A percentile compares a stretch with the other conserved stretches of the same genome.
Conservation (phyloP, 2,329 filamentous ascomycete species). For the Fusarium sororula region DNA sequence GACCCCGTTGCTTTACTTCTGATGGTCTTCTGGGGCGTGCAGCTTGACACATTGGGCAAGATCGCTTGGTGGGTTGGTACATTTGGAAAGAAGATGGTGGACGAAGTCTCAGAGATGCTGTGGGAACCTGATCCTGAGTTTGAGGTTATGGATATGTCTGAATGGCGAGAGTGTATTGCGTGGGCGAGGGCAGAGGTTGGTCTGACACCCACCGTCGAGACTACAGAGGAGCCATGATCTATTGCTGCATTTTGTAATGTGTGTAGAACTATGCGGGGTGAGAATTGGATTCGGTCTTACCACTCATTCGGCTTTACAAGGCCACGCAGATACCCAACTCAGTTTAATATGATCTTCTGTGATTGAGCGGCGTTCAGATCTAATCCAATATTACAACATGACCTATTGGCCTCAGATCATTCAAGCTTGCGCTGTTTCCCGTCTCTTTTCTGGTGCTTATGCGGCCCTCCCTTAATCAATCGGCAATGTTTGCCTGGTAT, state of each 20-base stretch:
- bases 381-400: background rate
- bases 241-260: background rate
- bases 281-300: background rate
- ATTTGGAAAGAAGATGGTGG: conserved; percentile 35
- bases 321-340: conserved; percentile 1
- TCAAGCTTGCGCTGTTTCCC: background rate
- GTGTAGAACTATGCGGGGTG: background rate
- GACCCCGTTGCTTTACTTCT: conserved; percentile 51
- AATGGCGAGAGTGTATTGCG: conserved; percentile 30
- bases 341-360: background rate
- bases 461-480: background rate
- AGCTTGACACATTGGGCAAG: conserved; percentile 41
- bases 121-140: background rate
- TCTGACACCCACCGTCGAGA: background rate
- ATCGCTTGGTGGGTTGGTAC: conserved; percentile 40
- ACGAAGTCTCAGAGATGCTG: conserved; percentile 30
- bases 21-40: conserved; percentile 50
- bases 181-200: conserved; percentile 36
- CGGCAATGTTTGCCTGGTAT: conserved; percentile 14
- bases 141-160: conserved; percentile 2
- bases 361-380: background rate
- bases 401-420: background rate
- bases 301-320: background rate
- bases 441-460: background rate
- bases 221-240: background rate